Evolutionary conservation across 2,329 filamentous ascomycete genomes (phyloP), one percentile per base, ranked within the genome.

Genomic region (Xylaria sp.): DNA sequence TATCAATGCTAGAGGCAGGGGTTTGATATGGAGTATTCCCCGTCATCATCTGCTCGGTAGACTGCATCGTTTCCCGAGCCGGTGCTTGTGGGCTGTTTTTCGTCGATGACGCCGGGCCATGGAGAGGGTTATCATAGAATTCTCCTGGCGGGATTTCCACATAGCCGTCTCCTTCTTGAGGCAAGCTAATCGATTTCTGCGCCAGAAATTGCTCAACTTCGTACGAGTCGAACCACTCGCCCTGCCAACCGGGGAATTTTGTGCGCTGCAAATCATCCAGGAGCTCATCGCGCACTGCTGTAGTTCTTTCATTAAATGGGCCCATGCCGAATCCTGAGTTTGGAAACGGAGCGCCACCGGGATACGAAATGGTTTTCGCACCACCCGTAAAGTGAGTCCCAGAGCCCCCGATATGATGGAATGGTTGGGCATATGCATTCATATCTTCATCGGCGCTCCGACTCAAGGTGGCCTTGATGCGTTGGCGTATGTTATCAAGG

Each of bases 131-230:
- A 7, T 77, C 75, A 12, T 74, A 73, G 62, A 87, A 83, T 2
- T 81, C 79, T 3, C 75, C 74, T 0, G 82, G 72, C 55, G 86
- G 83, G 25, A 91, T 78, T 57, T 91, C 84, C 9, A 86, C 85
- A 56, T 86, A 85, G 1, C 91, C 82, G 63, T 86, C 89, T 20
- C 91, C 89, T n/a, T 91, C 89, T 10, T 86, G 84, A 10, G 90
- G 86, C 60, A 94, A 88, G 53, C 82, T 77, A 34, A 93, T 86
- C 5, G 89, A 89, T 34, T 86, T 85, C 58, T 86, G 83, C 46
- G 85, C 85, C 2, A 97, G 81, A 75, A 94, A 96, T 13, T 87
- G 84, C 78, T 96, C 91, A 0, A 94, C 89, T 76, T 96, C 93
- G 67, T 92, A 86, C 0, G 89, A 81, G 75, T 96, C 92, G 72